These are phyloP conservation scores for Coemansia pectinata DNA, from an alignment of 192 early-diverging fungal species.

Conservation along the genomic window DNA sequence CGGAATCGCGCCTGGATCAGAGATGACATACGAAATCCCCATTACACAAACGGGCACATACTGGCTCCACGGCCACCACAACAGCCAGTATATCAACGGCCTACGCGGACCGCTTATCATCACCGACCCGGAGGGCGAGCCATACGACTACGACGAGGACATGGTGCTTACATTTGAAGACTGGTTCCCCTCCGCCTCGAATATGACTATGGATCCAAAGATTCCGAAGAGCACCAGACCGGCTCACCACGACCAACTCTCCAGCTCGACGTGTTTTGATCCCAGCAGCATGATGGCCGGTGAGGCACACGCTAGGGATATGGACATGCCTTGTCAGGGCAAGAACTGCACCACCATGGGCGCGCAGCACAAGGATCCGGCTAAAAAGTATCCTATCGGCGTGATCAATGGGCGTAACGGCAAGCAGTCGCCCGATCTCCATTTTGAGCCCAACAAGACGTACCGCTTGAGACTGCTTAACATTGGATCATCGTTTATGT, in stretches of 20 bases:
- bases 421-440: slow-evolving; percentile 52
- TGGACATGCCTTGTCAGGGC: not conserved
- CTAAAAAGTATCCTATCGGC: slow-evolving; percentile 39
- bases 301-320: not conserved
- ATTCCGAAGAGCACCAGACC: not conserved
- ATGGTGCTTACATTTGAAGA: slow-evolving; percentile 65
- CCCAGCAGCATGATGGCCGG: not conserved
- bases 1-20: slow-evolving; percentile 61
- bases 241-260: not conserved
- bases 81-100: slow-evolving; percentile 77
- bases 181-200: slow-evolving; percentile 59
- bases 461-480: slow-evolving; percentile 81
- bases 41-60: slow-evolving; percentile 74
- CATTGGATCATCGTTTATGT: slow-evolving; percentile 68
- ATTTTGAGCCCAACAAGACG: slow-evolving; percentile 71
- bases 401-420: slow-evolving; percentile 60
- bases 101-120: slow-evolving; percentile 71
- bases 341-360: not conserved
- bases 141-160: slow-evolving; percentile 70
- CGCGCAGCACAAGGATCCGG: slow-evolving; percentile 5
- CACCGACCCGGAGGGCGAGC: slow-evolving; percentile 56
- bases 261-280: not conserved
- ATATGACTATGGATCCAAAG: slow-evolving; percentile 6
- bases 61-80: slow-evolving; percentile 77
- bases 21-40: slow-evolving; percentile 68